A percentile compares a stretch with the other conserved stretches of the same genome.
phyloP scores from a whole-genome alignment of 768 basidiomycete species.

The Omphalotus guepiniiformis region DNA sequence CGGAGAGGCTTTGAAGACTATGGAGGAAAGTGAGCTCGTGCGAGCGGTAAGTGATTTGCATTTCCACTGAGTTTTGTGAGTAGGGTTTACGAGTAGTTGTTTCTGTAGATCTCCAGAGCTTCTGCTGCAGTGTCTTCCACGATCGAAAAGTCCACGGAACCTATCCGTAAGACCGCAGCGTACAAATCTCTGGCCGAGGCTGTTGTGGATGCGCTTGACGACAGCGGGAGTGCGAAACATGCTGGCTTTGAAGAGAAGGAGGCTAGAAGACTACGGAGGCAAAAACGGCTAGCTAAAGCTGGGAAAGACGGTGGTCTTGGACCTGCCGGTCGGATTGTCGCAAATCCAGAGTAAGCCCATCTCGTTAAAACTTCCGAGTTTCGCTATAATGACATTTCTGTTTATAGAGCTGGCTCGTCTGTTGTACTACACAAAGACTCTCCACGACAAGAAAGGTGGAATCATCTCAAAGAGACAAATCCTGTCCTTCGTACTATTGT shows the following conservation, averaged over 20 bases:
- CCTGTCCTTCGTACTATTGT: slow-evolving; percentile 62
- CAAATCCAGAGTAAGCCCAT: slow-evolving; percentile 73
- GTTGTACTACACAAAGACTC: slow-evolving; percentile 83
- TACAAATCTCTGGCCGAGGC: slow-evolving; percentile 91
- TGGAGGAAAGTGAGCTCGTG: slow-evolving; percentile 94
- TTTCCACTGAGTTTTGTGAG: background rate
- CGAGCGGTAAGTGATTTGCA: slow-evolving; percentile 57
- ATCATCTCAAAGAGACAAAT: slow-evolving; percentile 72
- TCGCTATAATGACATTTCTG: background rate
- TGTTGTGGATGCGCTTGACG: slow-evolving; percentile 88
- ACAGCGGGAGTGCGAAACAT: slow-evolving; percentile 89
- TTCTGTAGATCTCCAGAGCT: slow-evolving; percentile 71
- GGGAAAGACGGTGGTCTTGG: slow-evolving; percentile 64
- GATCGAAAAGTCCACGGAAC: slow-evolving; percentile 87
- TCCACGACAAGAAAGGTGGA: slow-evolving; percentile 76
- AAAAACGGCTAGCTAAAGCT: slow-evolving; percentile 78
- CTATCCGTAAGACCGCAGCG: slow-evolving; percentile 93
- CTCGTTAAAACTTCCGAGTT: background rate
- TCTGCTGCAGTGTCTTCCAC: slow-evolving; percentile 82
- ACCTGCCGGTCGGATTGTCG: slow-evolving; percentile 48
- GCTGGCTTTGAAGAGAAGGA: slow-evolving; percentile 97
- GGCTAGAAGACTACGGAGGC: slow-evolving; percentile 73
- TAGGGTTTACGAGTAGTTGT: background rate
- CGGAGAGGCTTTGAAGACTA: slow-evolving; percentile 81
- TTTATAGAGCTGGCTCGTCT: slow-evolving; percentile 74